phyloP scores from a whole-genome alignment of 2,329 filamentous ascomycete species.

The Thelonectria rubi region DNA sequence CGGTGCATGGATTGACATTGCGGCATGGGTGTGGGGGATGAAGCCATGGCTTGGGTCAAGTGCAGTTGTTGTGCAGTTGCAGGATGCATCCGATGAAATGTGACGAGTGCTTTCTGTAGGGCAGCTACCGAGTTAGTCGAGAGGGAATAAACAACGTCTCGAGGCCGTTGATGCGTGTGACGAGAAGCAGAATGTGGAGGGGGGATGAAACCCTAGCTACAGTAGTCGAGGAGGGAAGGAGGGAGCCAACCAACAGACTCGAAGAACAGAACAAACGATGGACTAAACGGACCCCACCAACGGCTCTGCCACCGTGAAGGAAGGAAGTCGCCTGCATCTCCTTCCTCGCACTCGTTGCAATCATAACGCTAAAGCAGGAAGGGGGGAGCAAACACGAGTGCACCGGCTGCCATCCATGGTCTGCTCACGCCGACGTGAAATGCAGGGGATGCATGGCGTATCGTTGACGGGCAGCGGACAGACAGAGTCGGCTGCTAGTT shows the following conservation, averaged over 20 bases:
- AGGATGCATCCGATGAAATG: background rate
- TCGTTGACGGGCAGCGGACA: background rate
- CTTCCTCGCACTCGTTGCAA: background rate
- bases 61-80: conserved; percentile 1
- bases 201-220: background rate
- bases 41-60: conserved; percentile 17
- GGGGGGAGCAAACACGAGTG: background rate
- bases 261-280: no score
- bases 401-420: background rate
- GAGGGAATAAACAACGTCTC: background rate
- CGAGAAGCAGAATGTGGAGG: conserved; percentile 5
- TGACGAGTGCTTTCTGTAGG: background rate
- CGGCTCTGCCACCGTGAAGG: background rate
- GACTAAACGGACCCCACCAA: conserved; percentile 13
- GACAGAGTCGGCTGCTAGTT: conserved; percentile 7
- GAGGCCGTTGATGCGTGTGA: conserved; percentile 7
- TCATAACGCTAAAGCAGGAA: background rate
- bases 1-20: conserved; percentile 5
- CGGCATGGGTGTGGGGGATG: conserved; percentile 17
- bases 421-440: background rate
- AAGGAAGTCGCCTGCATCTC: background rate
- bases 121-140: background rate
- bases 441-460: conserved; percentile 14
- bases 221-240: background rate
- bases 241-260: conserved; percentile 13